Percentiles rank a stretch among this genome's conserved stretches.
Conservation (phyloP, 768 basidiomycete species). For the Auricularia auricula-judae region DNA sequence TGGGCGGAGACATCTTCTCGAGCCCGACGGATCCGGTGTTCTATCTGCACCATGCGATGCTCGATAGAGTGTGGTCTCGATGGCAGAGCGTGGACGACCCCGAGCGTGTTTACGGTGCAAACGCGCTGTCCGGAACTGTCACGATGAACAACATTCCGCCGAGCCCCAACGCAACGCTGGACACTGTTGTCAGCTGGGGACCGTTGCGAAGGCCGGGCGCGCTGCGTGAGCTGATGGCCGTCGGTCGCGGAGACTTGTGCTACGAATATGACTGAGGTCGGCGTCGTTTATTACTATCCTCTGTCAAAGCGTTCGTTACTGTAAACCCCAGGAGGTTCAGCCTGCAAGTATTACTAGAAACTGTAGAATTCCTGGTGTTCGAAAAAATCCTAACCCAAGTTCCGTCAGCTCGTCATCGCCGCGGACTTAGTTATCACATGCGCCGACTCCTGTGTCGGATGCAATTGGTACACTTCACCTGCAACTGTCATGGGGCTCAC, state of each 20-base stretch:
- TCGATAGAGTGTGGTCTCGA: background rate
- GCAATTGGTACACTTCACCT: too few species aligned
- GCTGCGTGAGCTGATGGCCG: background rate
- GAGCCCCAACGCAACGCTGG: background rate
- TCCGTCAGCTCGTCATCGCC: too few species aligned
- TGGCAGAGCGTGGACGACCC: background rate
- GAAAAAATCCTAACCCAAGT: too few species aligned
- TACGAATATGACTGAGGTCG: background rate
- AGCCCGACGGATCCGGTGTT: background rate
- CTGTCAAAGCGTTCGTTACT: too few species aligned
- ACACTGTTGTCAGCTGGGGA: background rate
- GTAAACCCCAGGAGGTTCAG: too few species aligned
- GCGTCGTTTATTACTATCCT: too few species aligned
- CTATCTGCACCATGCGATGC: background rate
- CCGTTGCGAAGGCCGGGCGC: background rate
- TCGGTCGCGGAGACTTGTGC: background rate
- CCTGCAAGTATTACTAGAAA: too few species aligned
- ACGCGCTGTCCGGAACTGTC: background rate
- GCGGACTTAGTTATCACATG: too few species aligned
- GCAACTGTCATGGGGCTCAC: too few species aligned
- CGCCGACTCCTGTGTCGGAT: too few species aligned
- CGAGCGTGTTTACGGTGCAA: background rate
- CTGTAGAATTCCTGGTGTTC: too few species aligned
- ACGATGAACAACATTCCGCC: background rate
- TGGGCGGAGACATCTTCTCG: background rate